Evolutionary conservation across 257 asterid species (phyloP).

Genomic region (Solanum tarijense): DNA sequence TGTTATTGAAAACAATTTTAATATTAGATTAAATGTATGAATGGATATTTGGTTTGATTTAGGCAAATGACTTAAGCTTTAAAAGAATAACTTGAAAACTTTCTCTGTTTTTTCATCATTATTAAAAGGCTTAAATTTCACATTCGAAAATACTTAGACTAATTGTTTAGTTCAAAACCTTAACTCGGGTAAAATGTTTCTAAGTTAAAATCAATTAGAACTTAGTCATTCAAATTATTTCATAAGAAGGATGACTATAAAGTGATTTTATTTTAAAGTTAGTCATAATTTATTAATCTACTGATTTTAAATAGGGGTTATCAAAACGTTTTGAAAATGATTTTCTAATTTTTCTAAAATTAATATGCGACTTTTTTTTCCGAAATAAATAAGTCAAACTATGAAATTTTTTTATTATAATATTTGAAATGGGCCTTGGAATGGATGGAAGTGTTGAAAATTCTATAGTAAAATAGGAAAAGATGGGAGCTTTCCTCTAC

Average conservation of each 20-base stretch:
- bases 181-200: neutral
- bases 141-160: neutral
- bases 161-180: neutral
- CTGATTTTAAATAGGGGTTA: neutral
- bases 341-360: no score
- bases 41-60: neutral
- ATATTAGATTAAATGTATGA: neutral
- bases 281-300: no score
- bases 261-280: no score
- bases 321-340: neutral
- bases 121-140: neutral
- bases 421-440: conserved; percentile 55
- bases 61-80: neutral
- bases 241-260: neutral
- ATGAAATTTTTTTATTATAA: neutral
- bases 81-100: neutral
- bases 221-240: neutral
- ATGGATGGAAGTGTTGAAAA: conserved; percentile 60
- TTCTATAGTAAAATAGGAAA: conserved; percentile 61
- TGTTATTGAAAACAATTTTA: neutral
- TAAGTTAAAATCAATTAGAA: neutral
- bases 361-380: neutral
- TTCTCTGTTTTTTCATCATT: neutral
- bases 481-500: conserved; percentile 41
- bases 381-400: neutral